Percentiles rank a stretch among this genome's conserved stretches.
Conservation (phyloP, 495 filamentous ascomycete species). For the Stereocaulon alpinum region DNA sequence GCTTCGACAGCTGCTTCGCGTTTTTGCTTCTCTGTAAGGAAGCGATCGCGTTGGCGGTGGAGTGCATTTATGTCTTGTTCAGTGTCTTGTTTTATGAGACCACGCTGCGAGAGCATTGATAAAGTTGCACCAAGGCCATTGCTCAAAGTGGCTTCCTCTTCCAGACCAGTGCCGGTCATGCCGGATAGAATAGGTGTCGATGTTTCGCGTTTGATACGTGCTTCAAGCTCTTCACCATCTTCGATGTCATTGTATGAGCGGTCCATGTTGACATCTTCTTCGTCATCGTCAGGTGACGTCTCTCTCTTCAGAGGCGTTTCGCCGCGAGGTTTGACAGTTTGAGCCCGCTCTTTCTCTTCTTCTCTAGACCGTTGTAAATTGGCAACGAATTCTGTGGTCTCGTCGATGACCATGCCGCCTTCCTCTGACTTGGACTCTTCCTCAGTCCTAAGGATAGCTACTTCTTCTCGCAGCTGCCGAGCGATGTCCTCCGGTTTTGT, state of each 20-base stretch:
- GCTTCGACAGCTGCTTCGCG: conserved; percentile 67
- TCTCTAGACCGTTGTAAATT: conserved; percentile 58
- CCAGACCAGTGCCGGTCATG: conserved; percentile 63
- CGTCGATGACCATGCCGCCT: conserved; percentile 77
- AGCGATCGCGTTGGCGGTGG: conserved; percentile 65
- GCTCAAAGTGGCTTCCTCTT: conserved; percentile 70
- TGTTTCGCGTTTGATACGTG: conserved; percentile 42
- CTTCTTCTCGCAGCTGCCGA: conserved; percentile 68
- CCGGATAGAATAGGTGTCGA: conserved; percentile 35
- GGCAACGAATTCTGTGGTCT: conserved; percentile 89
- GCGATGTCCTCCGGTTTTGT: conserved; percentile 76
- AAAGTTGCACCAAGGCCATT: conserved; percentile 74
- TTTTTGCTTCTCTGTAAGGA: conserved; percentile 65
- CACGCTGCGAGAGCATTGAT: conserved; percentile 69
- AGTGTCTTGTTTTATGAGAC: conserved; percentile 57
- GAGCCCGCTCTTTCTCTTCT: conserved; percentile 33
- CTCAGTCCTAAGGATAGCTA: conserved; percentile 33
- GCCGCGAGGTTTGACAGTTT: conserved; percentile 17
- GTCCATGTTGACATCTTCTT: conserved; percentile 57
- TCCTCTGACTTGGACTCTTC: conserved; percentile 43
- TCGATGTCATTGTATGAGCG: conserved; percentile 47
- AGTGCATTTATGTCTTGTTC: conserved; percentile 54
- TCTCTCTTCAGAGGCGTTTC: conserved; percentile 38
- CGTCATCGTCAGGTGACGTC: conserved; percentile 41
- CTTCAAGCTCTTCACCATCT: conserved; percentile 42